phyloP scores from a whole-genome alignment of 306 rosid species.

The Quercus cerris region DNA sequence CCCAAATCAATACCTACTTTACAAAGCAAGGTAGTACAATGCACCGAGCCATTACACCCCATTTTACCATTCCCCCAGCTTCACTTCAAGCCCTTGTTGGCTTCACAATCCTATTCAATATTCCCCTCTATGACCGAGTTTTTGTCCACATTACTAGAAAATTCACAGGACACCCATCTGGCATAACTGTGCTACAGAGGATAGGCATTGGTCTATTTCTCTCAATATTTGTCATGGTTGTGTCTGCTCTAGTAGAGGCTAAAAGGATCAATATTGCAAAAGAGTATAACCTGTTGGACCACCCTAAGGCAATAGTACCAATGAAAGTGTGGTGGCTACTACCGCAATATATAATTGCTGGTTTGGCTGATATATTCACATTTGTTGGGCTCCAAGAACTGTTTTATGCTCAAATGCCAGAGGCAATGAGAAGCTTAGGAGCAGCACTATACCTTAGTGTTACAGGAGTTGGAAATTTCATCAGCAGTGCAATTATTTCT shows the following conservation, averaged over 20 bases:
- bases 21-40: slow-evolving; percentile 65
- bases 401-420: slow-evolving; percentile 48
- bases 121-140: slow-evolving; percentile 58
- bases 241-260: slow-evolving; percentile 49
- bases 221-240: slow-evolving; percentile 54
- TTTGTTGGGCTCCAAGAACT: slow-evolving; percentile 36
- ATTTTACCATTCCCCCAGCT: slow-evolving; percentile 58
- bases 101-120: slow-evolving; percentile 30
- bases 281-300: slow-evolving; percentile 23
- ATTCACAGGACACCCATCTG: slow-evolving; percentile 40
- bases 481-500: too few relatives aligned
- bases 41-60: slow-evolving; percentile 49
- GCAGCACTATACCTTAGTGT: slow-evolving; percentile 28
- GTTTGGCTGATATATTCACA: slow-evolving; percentile 25
- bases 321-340: slow-evolving; percentile 51
- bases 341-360: slow-evolving; percentile 37
- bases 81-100: slow-evolving; percentile 62
- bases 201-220: slow-evolving; percentile 62
- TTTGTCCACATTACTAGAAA: slow-evolving; percentile 40
- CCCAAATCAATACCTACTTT: slow-evolving; percentile 59
- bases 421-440: slow-evolving; percentile 40
- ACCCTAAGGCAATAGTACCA: slow-evolving; percentile 31
- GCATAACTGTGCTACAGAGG: slow-evolving; percentile 65
- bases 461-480: neutral
- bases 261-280: slow-evolving; percentile 32